phyloP scores from a whole-genome alignment of 805 yeast genomes.

The Metschnikowia cerradonensis region DNA sequence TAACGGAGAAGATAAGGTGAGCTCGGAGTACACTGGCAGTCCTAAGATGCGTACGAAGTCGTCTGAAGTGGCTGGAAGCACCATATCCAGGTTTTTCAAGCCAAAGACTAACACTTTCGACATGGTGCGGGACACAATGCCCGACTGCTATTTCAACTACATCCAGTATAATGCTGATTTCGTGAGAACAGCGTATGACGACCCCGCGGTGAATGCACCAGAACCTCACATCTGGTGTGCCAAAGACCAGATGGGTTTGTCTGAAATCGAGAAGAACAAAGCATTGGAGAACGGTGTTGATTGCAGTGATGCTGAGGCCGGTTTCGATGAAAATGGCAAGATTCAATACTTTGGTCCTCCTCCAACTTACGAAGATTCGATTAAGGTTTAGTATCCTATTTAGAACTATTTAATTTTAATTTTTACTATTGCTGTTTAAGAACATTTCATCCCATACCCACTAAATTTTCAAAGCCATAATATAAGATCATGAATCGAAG shows the following conservation, averaged over 20 bases:
- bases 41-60: slow-evolving; percentile 5
- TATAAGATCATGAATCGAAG: too few relatives aligned
- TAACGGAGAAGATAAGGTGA: slow-evolving; percentile 1
- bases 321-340: slow-evolving; percentile 54
- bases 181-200: slow-evolving; percentile 43
- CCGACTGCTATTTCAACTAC: slow-evolving; percentile 37
- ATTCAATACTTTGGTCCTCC: slow-evolving; percentile 59
- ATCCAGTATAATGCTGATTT: slow-evolving; percentile 40
- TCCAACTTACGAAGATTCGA: slow-evolving; percentile 58
- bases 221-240: slow-evolving; percentile 71
- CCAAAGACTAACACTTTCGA: slow-evolving; percentile 49
- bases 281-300: slow-evolving; percentile 53
- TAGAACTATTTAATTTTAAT: slow-evolving; percentile 1
- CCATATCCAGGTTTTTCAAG: slow-evolving; percentile 28
- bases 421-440: not conserved
- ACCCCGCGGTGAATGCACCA: slow-evolving; percentile 53
- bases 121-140: slow-evolving; percentile 41
- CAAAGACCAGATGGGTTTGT: slow-evolving; percentile 63
- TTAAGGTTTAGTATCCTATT: slow-evolving; percentile 26
- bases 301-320: slow-evolving; percentile 56
- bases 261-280: slow-evolving; percentile 52
- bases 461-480: not conserved
- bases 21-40: not conserved
- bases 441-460: not conserved
- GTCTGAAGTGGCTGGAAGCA: slow-evolving; percentile 6